Conservation (phyloP, 257 asterid species). For the Fraxinus pennsylvanica region DNA sequence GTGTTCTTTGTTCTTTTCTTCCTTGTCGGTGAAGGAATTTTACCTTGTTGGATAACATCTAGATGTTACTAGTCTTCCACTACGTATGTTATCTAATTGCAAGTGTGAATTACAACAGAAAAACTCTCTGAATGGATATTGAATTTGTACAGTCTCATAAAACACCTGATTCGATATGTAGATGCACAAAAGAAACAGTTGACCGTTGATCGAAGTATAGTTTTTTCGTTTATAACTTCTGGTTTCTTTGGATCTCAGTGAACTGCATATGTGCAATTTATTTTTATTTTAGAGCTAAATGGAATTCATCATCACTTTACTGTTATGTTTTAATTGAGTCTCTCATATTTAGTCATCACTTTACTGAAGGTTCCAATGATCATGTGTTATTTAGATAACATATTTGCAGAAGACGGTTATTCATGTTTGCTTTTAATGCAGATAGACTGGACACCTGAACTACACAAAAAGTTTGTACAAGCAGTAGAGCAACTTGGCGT, state of each 20-base stretch:
- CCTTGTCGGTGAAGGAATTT: not conserved
- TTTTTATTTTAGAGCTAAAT: not conserved
- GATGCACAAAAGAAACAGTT: not conserved
- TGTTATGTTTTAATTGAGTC: not conserved
- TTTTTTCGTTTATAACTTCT: not conserved
- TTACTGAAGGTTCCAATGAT: not conserved
- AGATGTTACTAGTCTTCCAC: not conserved
- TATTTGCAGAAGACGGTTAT: not conserved
- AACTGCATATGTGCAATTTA: not conserved
- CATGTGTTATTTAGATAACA: not conserved
- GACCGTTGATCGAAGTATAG: not conserved
- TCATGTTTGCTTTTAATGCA: constrained; percentile 17
- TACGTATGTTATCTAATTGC: not conserved
- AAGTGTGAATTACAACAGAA: not conserved
- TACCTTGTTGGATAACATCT: not conserved
- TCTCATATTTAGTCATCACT: not conserved
- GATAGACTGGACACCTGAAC: constrained; percentile 60
- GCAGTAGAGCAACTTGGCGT: constrained; percentile 57
- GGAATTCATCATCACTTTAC: not conserved
- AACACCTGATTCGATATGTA: not conserved
- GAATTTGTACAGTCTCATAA: not conserved
- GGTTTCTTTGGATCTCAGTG: not conserved
- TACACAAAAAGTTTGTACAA: constrained; percentile 54
- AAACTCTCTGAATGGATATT: not conserved
- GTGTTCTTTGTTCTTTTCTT: not conserved